Evolutionary conservation across 495 filamentous ascomycete genomes (phyloP).

Genomic region (Glonium stellatum): DNA sequence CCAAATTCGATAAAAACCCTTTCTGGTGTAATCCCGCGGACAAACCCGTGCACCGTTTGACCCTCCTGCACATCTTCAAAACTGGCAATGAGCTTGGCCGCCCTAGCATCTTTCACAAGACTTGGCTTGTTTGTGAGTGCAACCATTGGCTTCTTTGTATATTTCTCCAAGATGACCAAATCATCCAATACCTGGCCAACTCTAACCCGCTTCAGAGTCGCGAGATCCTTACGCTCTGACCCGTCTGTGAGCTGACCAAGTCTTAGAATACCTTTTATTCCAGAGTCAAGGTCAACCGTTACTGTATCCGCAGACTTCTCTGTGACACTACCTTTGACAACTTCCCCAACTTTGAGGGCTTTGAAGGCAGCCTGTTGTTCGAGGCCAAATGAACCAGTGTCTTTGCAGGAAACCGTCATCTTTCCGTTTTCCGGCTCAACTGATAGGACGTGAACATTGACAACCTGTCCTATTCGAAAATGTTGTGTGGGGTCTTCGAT

Average conservation of each 20-base stretch:
- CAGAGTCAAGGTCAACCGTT: conserved; percentile 65
- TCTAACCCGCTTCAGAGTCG: conserved; percentile 67
- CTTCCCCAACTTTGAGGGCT: conserved; percentile 58
- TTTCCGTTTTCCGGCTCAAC: conserved; percentile 63
- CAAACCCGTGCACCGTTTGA: conserved; percentile 66
- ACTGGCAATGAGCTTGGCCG: conserved; percentile 53
- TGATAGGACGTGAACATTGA: conserved; percentile 75
- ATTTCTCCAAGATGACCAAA: conserved; percentile 76
- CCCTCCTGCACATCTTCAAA: conserved; percentile 67
- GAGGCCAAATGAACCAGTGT: conserved; percentile 65
- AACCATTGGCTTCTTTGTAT: conserved; percentile 63
- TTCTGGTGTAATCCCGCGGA: conserved; percentile 70
- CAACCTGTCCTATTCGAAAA: conserved; percentile 82
- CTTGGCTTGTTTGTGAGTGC: conserved; percentile 72
- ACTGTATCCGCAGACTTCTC: conserved; percentile 79
- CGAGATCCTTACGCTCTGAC: conserved; percentile 61
- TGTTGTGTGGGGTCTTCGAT: conserved; percentile 84
- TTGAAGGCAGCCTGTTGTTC: conserved; percentile 69
- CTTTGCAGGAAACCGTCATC: conserved; percentile 88
- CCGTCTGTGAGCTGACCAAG: conserved; percentile 78
- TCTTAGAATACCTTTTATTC: conserved; percentile 66
- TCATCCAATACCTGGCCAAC: conserved; percentile 74
- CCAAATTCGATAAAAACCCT: conserved; percentile 79
- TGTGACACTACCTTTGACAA: conserved; percentile 70
- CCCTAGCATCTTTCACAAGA: conserved; percentile 65